Evolutionary conservation across 495 filamentous ascomycete genomes (phyloP).

Genomic region (Rhizodiscina lignyota): DNA sequence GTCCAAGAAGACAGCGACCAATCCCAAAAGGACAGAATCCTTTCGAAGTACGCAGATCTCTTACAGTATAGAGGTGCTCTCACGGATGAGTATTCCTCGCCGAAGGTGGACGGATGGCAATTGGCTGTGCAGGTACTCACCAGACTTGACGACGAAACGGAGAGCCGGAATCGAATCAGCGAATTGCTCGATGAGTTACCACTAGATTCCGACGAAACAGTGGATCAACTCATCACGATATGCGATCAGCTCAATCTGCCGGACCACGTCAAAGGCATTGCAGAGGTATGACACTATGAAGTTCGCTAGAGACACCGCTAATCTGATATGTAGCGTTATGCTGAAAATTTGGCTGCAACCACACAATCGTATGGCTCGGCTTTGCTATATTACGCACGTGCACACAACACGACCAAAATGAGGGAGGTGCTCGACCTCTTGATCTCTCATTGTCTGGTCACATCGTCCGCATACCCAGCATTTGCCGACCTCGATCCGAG

Average conservation of each 20-base stretch:
- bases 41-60: slow-evolving; percentile 51
- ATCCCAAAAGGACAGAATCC: slow-evolving; percentile 43
- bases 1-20: background rate
- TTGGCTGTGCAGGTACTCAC: slow-evolving; percentile 60
- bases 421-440: slow-evolving; percentile 70
- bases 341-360: slow-evolving; percentile 46
- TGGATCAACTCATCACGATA: slow-evolving; percentile 59
- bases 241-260: slow-evolving; percentile 55
- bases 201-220: slow-evolving; percentile 42
- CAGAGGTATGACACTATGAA: slow-evolving; percentile 41
- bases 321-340: slow-evolving; percentile 45
- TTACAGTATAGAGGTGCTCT: slow-evolving; percentile 15
- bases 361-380: slow-evolving; percentile 64
- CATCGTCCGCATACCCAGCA: slow-evolving; percentile 64
- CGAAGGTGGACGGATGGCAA: slow-evolving; percentile 62
- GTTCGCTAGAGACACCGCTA: slow-evolving; percentile 2
- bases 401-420: slow-evolving; percentile 55
- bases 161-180: slow-evolving; percentile 49
- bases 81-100: too few species aligned
- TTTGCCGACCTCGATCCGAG: slow-evolving; percentile 47
- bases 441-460: slow-evolving; percentile 67
- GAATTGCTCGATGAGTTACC: slow-evolving; percentile 46
- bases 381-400: slow-evolving; percentile 72
- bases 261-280: slow-evolving; percentile 51
- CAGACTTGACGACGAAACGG: slow-evolving; percentile 47